A percentile compares a stretch with the other conserved stretches of the same genome.
phyloP scores from a whole-genome alignment of 192 early-diverging fungal genomes.

The Rhizophagus sp. region DNA sequence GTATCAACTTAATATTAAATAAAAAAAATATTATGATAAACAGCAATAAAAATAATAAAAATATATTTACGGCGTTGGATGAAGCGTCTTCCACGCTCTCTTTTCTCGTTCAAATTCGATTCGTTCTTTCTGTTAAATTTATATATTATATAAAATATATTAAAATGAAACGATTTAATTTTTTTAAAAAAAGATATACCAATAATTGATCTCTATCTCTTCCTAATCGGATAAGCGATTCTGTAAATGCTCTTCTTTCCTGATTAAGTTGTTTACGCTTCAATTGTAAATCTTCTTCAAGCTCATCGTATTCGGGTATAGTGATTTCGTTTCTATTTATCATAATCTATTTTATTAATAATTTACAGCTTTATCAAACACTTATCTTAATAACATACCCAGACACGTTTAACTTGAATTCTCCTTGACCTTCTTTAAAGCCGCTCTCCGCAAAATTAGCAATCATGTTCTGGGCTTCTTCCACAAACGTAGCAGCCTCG shows the following conservation, averaged over 20 bases:
- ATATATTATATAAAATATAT: not conserved
- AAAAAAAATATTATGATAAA: too few relatives aligned
- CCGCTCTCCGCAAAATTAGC: not conserved
- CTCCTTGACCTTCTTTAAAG: conserved; percentile 9
- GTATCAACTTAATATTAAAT: not conserved
- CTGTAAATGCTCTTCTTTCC: conserved; percentile 9
- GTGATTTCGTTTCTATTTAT: conserved; percentile 9
- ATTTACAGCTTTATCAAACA: not conserved
- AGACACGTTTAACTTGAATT: not conserved
- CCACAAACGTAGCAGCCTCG: not conserved
- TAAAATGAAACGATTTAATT: too few relatives aligned
- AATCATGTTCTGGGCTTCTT: conserved; percentile 11
- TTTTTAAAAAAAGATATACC: not conserved
- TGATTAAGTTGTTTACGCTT: conserved; percentile 17
- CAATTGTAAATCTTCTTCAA: not conserved
- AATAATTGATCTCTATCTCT: conserved; percentile 17
- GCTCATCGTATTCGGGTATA: conserved; percentile 7
- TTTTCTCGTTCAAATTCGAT: conserved; percentile 25
- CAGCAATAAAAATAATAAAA: not conserved
- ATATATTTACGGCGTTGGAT: conserved; percentile 19
- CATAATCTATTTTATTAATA: not conserved
- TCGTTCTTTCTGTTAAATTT: conserved; percentile 15
- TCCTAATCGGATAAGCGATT: conserved; percentile 5
- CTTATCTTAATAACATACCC: not conserved
- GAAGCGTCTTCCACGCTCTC: conserved; percentile 3